These are phyloP conservation scores for Tilletia horrida DNA, from an alignment of 1,284 basidiomycete species.

Conservation along the genomic window DNA sequence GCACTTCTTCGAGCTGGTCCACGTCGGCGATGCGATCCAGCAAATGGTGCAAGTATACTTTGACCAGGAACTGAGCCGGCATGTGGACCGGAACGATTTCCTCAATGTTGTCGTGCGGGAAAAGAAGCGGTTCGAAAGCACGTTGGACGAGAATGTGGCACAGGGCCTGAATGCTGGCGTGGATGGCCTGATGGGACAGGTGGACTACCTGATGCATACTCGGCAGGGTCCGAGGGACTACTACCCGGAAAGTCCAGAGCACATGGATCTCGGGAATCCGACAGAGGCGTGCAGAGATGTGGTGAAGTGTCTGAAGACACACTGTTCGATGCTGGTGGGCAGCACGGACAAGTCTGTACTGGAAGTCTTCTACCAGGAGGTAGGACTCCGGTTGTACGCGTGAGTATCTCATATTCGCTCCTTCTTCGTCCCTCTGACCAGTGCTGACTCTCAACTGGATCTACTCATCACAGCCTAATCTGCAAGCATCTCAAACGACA, in stretches of 20 bases:
- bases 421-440: not conserved
- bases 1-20: conserved; percentile 96
- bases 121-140: conserved; percentile 91
- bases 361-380: conserved; percentile 95
- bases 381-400: conserved; percentile 86
- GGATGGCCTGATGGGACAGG: conserved; percentile 93
- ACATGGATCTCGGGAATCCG: conserved; percentile 61
- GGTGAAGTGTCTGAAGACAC: conserved; percentile 78
- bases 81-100: conserved; percentile 71
- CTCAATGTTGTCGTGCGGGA: conserved; percentile 87
- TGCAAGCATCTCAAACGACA: conserved; percentile 96
- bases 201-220: conserved; percentile 84
- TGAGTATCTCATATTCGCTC: conserved; percentile 56
- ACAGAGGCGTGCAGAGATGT: conserved; percentile 81
- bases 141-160: conserved; percentile 87
- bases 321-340: conserved; percentile 83
- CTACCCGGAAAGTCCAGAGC: conserved; percentile 64
- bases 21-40: conserved; percentile 94
- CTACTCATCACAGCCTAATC: conserved; percentile 66
- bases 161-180: conserved; percentile 89
- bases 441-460: not conserved
- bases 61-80: conserved; percentile 73
- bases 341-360: conserved; percentile 92
- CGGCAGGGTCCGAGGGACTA: conserved; percentile 82
- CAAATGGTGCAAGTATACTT: conserved; percentile 97